These are phyloP conservation scores for Pulveroboletus sp. DNA, from an alignment of 768 basidiomycete species.

Conservation along the genomic window DNA sequence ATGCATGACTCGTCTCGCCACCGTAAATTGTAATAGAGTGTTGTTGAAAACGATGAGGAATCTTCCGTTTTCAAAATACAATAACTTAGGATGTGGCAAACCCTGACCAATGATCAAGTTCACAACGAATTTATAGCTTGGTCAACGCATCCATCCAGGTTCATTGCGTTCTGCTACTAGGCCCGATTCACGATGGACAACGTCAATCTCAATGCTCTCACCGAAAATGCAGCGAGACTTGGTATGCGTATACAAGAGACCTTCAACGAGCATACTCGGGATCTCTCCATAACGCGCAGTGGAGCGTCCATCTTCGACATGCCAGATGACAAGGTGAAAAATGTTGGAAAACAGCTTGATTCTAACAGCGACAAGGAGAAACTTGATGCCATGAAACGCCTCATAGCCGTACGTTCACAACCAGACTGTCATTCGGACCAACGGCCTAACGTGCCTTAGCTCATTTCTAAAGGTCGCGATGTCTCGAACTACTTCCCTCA, in stretches of 20 bases:
- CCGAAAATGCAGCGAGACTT: conserved; percentile 82
- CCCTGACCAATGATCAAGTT: neutral
- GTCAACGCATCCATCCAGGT: neutral
- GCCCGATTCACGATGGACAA: conserved; percentile 27
- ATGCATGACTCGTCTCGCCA: neutral
- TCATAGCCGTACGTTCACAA: conserved; percentile 74
- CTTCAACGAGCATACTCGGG: conserved; percentile 76
- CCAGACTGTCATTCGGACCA: neutral
- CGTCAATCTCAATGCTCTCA: conserved; percentile 41
- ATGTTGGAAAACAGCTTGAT: conserved; percentile 85
- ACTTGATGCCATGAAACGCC: conserved; percentile 90
- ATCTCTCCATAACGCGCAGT: conserved; percentile 58
- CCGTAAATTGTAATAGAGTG: conserved; percentile 13
- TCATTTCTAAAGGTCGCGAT: conserved; percentile 90
- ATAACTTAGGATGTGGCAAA: neutral
- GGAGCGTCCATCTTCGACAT: conserved; percentile 60
- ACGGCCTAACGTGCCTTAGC: conserved; percentile 39
- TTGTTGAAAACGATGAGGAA: neutral
- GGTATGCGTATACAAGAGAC: conserved; percentile 84
- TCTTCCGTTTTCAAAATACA: neutral
- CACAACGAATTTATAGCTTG: neutral
- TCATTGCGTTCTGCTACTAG: too few species aligned
- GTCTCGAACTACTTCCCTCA: conserved; percentile 94
- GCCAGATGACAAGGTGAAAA: conserved; percentile 77
- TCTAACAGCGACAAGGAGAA: conserved; percentile 87